A percentile compares a stretch with the other conserved stretches of the same genome.
Conservation (phyloP, 1,284 basidiomycete genomes). For the Rhodofomes roseus region DNA sequence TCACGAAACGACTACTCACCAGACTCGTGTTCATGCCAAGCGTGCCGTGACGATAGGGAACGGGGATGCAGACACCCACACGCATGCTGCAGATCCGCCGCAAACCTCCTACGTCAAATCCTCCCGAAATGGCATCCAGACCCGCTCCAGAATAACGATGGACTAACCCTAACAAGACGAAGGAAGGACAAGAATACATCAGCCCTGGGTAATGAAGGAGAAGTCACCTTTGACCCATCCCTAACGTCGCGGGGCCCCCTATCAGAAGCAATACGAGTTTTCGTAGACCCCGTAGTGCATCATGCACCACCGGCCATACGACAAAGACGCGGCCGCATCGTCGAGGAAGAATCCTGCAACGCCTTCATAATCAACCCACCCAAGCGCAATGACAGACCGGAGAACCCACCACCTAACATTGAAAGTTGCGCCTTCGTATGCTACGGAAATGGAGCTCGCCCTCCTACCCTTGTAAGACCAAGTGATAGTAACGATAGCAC, state of each 20-base stretch:
- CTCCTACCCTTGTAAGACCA: no score
- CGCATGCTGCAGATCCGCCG: background rate
- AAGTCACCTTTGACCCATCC: background rate
- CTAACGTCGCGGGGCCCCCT: background rate
- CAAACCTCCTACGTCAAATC: background rate
- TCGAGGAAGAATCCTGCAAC: no score
- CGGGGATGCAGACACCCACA: background rate
- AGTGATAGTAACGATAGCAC: no score
- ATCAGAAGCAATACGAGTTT: background rate
- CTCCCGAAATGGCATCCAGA: background rate
- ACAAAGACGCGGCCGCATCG: no score
- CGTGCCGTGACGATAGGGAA: background rate
- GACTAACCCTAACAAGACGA: background rate
- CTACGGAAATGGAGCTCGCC: no score
- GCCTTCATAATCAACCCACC: no score
- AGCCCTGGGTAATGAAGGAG: background rate
- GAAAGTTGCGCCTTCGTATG: no score
- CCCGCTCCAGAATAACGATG: background rate
- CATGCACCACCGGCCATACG: no score
- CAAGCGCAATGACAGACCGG: no score
- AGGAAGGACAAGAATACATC: background rate
- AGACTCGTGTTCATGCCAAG: background rate
- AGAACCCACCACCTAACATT: no score
- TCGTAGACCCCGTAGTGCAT: no score
- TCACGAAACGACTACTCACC: background rate